Evolutionary conservation across 2,329 filamentous ascomycete species (phyloP).

Genomic region (Neurospora crassa): DNA sequence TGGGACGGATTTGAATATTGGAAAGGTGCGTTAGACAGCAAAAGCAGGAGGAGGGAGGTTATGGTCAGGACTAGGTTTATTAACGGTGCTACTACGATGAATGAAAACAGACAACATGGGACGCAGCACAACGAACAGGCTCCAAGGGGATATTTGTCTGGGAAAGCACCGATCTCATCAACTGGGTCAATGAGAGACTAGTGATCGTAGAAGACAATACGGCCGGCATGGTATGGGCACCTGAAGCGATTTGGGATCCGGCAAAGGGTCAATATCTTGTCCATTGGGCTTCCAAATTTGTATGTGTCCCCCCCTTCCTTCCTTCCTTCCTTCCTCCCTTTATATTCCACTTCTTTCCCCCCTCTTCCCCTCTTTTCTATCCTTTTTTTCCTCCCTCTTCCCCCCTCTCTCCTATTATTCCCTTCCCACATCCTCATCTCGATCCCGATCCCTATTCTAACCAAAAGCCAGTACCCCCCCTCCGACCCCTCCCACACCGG

Average conservation of each 20-base stretch:
- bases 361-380: no score
- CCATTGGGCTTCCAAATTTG: conserved; percentile 38
- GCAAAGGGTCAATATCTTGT: conserved; percentile 27
- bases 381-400: no score
- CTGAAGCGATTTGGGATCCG: conserved; percentile 43
- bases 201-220: conserved; percentile 40
- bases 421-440: no score
- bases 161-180: conserved; percentile 42
- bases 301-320: conserved; percentile 19
- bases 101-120: conserved; percentile 36
- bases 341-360: no score
- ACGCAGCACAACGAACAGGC: conserved; percentile 40
- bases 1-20: conserved; percentile 44
- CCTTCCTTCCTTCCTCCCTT: background rate
- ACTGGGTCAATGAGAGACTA: conserved; percentile 38
- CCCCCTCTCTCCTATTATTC: no score
- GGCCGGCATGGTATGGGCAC: conserved; percentile 51
- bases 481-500: conserved; percentile 40
- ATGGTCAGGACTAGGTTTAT: background rate
- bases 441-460: no score
- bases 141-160: conserved; percentile 44
- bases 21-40: conserved; percentile 22
- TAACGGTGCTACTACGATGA: conserved; percentile 3
- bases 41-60: background rate
- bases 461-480: conserved; percentile 29